phyloP scores from a whole-genome alignment of 106 monocot species.

The Dioscorea zingiberensis region DNA sequence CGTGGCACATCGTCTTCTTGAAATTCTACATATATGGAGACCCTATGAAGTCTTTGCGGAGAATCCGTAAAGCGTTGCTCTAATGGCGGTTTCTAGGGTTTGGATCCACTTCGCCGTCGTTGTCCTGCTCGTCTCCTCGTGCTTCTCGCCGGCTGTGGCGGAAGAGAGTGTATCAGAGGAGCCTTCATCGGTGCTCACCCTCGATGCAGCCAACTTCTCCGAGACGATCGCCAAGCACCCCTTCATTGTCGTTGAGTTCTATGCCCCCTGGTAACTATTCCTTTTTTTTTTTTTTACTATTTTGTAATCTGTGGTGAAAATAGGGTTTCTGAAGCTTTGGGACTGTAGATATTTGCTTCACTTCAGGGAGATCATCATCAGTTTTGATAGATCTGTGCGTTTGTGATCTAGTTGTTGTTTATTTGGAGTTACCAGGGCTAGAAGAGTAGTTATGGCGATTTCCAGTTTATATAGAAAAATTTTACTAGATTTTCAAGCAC shows the following conservation, averaged over 20 bases:
- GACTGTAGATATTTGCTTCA: too few relatives aligned
- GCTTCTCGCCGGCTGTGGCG: not conserved
- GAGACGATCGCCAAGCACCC: constrained; percentile 30
- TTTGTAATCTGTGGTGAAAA: not conserved
- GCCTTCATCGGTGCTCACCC: constrained; percentile 23
- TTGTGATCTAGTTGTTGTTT: too few relatives aligned
- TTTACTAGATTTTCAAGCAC: too few relatives aligned
- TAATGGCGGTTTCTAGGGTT: constrained; percentile 1
- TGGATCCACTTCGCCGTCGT: constrained; percentile 1
- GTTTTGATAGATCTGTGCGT: too few relatives aligned
- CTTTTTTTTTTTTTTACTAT: not conserved
- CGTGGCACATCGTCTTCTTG: too few relatives aligned
- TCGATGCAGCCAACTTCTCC: constrained; percentile 26
- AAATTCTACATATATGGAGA: not conserved
- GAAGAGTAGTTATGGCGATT: too few relatives aligned
- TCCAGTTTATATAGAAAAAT: too few relatives aligned
- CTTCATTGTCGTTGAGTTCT: constrained; percentile 47
- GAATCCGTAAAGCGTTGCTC: not conserved
- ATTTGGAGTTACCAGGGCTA: too few relatives aligned
- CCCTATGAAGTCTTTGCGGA: not conserved
- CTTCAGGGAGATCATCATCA: too few relatives aligned
- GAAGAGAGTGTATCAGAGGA: not conserved
- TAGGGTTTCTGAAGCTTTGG: not conserved
- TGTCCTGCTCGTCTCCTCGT: not conserved
- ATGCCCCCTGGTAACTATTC: constrained; percentile 35